A percentile compares a stretch with the other conserved stretches of the same genome.
phyloP scores from a whole-genome alignment of 768 basidiomycete genomes.

The Russula sp. region DNA sequence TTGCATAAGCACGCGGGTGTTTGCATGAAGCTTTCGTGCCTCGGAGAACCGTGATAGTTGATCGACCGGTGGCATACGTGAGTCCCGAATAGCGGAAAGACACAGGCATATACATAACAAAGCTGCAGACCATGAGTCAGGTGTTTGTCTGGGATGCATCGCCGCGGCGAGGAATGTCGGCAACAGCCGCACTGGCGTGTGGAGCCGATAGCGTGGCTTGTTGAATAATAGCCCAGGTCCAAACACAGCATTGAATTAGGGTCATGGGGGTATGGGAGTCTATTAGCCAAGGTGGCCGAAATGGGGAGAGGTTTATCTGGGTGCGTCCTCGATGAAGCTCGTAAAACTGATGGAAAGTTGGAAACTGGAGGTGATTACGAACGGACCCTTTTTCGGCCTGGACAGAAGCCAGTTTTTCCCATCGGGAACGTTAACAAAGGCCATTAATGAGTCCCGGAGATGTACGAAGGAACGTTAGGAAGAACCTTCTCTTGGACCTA shows the following conservation, averaged over 20 bases:
- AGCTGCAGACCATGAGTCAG: not conserved
- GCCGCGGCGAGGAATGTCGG: not conserved
- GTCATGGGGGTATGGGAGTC: not conserved
- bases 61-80: not conserved
- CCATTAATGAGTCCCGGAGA: not conserved
- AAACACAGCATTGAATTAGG: not conserved
- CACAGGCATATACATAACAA: not conserved
- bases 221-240: not conserved
- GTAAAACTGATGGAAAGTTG: not conserved
- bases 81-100: not conserved
- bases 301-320: not conserved
- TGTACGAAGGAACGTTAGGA: not conserved
- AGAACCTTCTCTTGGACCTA: not conserved
- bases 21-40: not conserved
- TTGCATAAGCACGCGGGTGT: not conserved
- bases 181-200: too few species aligned
- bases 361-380: not conserved
- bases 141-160: not conserved
- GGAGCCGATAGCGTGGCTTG: not conserved
- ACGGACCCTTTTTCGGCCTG: not conserved
- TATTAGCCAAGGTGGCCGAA: not conserved
- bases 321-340: not conserved
- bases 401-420: not conserved
- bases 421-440: not conserved
- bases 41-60: not conserved